Base-by-base conservation (phyloP, 176 grass and related monocot species). In the Oryza meridionalis region DNA sequence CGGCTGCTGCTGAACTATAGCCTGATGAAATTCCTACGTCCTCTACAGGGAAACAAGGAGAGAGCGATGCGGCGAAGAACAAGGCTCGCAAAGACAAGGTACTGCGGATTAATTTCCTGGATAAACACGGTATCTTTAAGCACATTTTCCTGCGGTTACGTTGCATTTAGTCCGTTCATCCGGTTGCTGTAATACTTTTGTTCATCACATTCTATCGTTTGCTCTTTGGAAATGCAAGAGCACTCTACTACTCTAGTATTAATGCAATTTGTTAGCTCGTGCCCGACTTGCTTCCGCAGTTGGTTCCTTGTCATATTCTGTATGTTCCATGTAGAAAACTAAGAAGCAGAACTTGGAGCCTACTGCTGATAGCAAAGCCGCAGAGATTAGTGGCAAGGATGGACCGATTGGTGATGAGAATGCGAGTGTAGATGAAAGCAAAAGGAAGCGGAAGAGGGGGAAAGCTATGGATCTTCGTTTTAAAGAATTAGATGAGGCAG, bases 391-490 rank as follows among this genome's bases (percentile, higher is more conserved):
- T 79, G 17, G 50, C 8, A 51, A 46, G 50, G 75, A 61, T 59
- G 82, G 73, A 65, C 67, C 55, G 0, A 9, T 6, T 79, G 59
- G 32, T 4, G 45, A 50, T 25, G 81, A 77, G 14, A 55, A 16
- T 0, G 19, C 70, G 24, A 76, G 65, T 43, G 46, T 7, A 2
- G 70, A 83, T 42, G 90, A 51, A 45, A 76, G 49, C 33, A 88
- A 90, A 67, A 22, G 35, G 6, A 94, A 94, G 77, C 21, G 79
- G 27, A 94, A 94, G 72, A 65, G 85, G 22, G 86, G 86, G 33
- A 82, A 67, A 33, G 81, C 31, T 46, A 72, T 87, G 82, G 96
- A 99, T 40, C 93, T 98, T 40, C 89, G 93, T 43, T 95, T 98
- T 70, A 79, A 90, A 73, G 90, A 95, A 33, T 88, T 98, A 22